phyloP scores from a whole-genome alignment of 2,329 filamentous ascomycete species.

The Dactylellina sp. region DNA sequence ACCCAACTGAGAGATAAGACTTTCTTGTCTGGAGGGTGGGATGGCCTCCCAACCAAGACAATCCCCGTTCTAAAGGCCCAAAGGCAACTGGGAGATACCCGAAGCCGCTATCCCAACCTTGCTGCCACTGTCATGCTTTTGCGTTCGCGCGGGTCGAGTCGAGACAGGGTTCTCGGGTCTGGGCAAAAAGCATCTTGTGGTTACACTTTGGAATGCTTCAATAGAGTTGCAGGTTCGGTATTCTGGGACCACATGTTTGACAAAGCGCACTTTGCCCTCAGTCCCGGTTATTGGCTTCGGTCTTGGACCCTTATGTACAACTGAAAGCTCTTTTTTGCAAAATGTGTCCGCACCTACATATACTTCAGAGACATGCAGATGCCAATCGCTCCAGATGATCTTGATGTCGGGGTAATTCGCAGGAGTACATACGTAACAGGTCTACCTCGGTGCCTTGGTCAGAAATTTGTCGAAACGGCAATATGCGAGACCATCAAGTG shows the following conservation, averaged over 20 bases:
- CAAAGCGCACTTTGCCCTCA: background rate
- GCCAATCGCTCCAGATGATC: slow-evolving; percentile 29
- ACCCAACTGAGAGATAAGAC: slow-evolving; percentile 54
- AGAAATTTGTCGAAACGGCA: slow-evolving; percentile 19
- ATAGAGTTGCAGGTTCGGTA: background rate
- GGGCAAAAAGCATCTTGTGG: slow-evolving; percentile 1
- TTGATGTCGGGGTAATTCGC: background rate
- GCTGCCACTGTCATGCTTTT: slow-evolving; percentile 12
- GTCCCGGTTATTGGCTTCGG: background rate
- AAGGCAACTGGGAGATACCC: slow-evolving; percentile 54
- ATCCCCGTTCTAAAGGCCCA: slow-evolving; percentile 25
- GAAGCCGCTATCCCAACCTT: slow-evolving; percentile 50
- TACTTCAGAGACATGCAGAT: slow-evolving; percentile 39
- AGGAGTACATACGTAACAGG: slow-evolving; percentile 10
- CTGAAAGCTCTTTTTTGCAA: background rate
- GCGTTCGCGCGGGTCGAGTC: slow-evolving; percentile 24
- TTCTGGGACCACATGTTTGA: too few species aligned
- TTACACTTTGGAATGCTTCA: slow-evolving; percentile 4
- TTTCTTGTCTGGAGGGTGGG: slow-evolving; percentile 42
- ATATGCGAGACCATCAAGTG: slow-evolving; percentile 41
- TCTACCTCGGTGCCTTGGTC: slow-evolving; percentile 29
- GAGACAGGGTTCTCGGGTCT: slow-evolving; percentile 18
- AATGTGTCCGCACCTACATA: slow-evolving; percentile 49
- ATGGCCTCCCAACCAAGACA: slow-evolving; percentile 46
- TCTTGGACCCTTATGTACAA: background rate